Conservation (phyloP, 169 alveolate species). For the Cryptosporidium ubiquitum region DNA sequence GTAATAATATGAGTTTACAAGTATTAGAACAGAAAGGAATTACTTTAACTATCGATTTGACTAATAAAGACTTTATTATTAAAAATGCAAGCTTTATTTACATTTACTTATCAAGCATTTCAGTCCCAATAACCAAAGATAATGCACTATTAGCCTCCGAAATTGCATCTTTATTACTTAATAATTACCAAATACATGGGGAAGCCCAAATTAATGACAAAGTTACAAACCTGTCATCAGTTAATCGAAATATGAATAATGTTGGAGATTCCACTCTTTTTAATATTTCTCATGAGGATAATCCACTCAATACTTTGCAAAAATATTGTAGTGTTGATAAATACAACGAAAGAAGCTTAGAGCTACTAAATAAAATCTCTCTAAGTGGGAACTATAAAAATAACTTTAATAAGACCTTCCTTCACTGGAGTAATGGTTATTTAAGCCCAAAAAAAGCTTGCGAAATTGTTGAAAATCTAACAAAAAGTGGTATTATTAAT, state of each 20-base stretch:
- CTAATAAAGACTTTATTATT: conserved; percentile 17
- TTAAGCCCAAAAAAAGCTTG: conserved; percentile 6
- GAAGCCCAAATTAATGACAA: neutral
- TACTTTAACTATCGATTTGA: neutral
- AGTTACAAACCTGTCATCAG: neutral
- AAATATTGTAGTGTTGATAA: neutral
- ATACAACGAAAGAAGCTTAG: neutral
- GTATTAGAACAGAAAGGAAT: neutral
- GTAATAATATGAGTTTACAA: neutral
- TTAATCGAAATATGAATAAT: neutral
- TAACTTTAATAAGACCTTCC: neutral
- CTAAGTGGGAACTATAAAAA: neutral
- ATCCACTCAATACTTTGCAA: neutral
- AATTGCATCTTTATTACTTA: conserved; percentile 22
- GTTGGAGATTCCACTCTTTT: neutral
- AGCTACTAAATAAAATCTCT: neutral
- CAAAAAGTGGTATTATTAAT: neutral
- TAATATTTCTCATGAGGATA: neutral
- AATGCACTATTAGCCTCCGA: conserved; percentile 7
- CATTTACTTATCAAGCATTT: neutral
- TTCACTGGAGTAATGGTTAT: conserved; percentile 13
- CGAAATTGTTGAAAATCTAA: conserved; percentile 2
- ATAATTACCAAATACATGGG: conserved; percentile 11
- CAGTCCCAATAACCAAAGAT: neutral
- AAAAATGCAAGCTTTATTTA: conserved; percentile 36